Evolutionary conservation across 2,329 filamentous ascomycete species (phyloP), one percentile per base, ranked within the genome.

Genomic region (Colletotrichum australisinense): DNA sequence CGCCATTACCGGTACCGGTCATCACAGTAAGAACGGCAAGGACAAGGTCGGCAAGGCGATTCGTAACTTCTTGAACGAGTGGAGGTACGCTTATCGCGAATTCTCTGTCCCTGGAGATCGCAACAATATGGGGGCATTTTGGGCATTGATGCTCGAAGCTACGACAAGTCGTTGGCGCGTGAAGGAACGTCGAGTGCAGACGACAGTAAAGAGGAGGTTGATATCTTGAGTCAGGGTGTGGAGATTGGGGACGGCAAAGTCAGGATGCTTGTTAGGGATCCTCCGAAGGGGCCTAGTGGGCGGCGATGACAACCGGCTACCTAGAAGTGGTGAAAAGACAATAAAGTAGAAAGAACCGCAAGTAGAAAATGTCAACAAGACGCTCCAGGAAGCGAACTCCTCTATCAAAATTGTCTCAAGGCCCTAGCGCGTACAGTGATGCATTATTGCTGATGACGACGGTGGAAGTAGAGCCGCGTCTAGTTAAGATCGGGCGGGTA

Each of bases 1-100:
- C 81, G 95, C 95, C 76, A 98, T 99, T 81, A 98, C 95, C 1
- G 97, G 97, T 57, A 98, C 96, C 1, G 97, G 96, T 4, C 95
- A 98, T 80, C 97, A 99, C 84, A 97, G 94, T 82, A 98, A 98
- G 87, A 98, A 98, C 80, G 96, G 97, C 78, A 98, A 98, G 83
- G 97, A 99, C 84, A 99, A 99, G 84, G 94, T 99, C 46, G 96
- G 96, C 80, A 98, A 97, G 84, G 95, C 95, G 1, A 92, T 98
- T 75, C 93, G 97, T 67, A 91, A 90, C 76, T 98, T 97, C 85
- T 86, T 99, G 68, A 97, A 96, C 80, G 96, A 98, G 81, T 98
- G 95, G 95, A 91, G 94, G 75, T 99, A 98, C 81, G 93, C 94
- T 0, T 99, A 96, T 84, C 93, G 96, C 67, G 97, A 99, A 83